Evolutionary conservation across 371 early-diverging fungal genomes (phyloP).

Genomic region (Actinomortierella wolfii): DNA sequence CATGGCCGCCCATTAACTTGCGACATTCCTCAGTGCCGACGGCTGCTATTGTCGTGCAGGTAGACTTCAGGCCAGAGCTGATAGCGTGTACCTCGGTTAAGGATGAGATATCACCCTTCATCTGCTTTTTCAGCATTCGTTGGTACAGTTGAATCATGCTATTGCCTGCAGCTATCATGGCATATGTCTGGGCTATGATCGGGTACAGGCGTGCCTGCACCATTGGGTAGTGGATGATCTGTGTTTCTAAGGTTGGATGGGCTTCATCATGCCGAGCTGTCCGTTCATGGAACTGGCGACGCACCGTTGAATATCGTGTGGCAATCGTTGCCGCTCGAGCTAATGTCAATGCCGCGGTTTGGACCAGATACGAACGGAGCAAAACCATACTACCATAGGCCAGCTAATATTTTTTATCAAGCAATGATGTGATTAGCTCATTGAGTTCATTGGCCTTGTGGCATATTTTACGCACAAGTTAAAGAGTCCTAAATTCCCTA

Average conservation of each 20-base stretch:
- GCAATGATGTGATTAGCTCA: too few relatives aligned
- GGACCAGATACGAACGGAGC: constrained; percentile 79
- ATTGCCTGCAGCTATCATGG: constrained; percentile 88
- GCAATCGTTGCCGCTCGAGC: constrained; percentile 90
- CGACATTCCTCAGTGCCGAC: constrained; percentile 90
- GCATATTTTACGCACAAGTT: too few relatives aligned
- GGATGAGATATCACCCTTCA: constrained; percentile 68
- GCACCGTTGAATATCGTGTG: constrained; percentile 88
- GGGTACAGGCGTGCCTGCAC: constrained; percentile 94
- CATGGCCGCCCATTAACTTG: constrained; percentile 91
- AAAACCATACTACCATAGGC: constrained; percentile 90
- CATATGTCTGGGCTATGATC: constrained; percentile 87
- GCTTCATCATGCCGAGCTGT: constrained; percentile 50
- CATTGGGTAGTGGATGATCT: constrained; percentile 89
- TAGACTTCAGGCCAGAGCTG: constrained; percentile 92
- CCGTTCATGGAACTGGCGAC: constrained; percentile 79
- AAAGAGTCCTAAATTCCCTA: too few relatives aligned
- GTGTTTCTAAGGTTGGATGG: constrained; percentile 67
- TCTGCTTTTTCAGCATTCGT: constrained; percentile 73
- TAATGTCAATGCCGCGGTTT: constrained; percentile 88
- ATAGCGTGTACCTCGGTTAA: constrained; percentile 94
- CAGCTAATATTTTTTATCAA: too few relatives aligned
- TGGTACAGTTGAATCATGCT: constrained; percentile 83
- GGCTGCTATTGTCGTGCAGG: constrained; percentile 86
- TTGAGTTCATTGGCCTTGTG: too few relatives aligned